Base-by-base conservation (phyloP, 768 basidiomycete genomes). In the Baorangia bicolor region DNA sequence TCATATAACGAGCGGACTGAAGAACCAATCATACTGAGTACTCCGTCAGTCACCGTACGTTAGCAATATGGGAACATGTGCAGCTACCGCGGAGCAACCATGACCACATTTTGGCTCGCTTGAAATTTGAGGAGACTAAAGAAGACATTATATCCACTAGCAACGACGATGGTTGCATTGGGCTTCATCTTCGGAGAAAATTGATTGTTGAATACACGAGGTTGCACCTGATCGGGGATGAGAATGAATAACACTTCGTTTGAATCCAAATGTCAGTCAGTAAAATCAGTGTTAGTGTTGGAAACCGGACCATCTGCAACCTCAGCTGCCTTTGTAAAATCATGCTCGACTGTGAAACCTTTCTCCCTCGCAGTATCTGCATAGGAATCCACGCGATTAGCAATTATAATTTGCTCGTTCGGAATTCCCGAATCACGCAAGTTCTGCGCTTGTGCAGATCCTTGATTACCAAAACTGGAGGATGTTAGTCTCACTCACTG, bases 61-160 rank as follows among this genome's bases (percentile, higher is more conserved):
- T 12, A 21, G 16, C 27, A 45, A 31, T 13, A 53, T 18, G 27
- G 23, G 10, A 35, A 45, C 14, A 28, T 31, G 5, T 49, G 20
- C 27, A 58, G 57, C 27, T 48, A 46, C 84, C 84, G 77, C 13
- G 84, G 84, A 18, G 84, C 84, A 46, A 86, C 84, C 84, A 86
- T 86, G 25, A 85, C 79, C 27, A 85, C 82, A 63, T 84, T 78
- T 61, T 85, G 83, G 20, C 73, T 68, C 2, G 77, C 69, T 49
- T 75, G 74, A 66, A 86, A 84, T 33, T 81, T 68, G 25, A 86
- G 71, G 20, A 85, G 73, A 58, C 81, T 81, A 73, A 74, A 85
- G 67, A 82, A 83, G 33, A 86, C 83, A 54, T 86, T 86, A 61
- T 86, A 86, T 33, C 84, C 85, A 52, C 83, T 84, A 40, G 85